Conservation (phyloP, 1,284 basidiomycete genomes). For the Agroathelia rolfsii region DNA sequence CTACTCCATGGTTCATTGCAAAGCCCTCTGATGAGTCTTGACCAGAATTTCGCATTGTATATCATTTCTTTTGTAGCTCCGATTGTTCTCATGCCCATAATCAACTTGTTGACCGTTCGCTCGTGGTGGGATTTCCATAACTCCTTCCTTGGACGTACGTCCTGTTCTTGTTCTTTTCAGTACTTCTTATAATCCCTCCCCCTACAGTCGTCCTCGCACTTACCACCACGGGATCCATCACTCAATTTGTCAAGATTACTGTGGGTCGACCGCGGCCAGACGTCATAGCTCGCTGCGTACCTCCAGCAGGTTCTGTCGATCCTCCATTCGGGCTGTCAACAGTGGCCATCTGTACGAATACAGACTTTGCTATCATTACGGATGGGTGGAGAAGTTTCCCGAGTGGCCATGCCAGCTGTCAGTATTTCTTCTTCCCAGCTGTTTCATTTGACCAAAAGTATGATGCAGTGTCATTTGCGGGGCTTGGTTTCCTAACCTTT, state of each 20-base stretch:
- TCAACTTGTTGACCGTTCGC: slow-evolving; percentile 42
- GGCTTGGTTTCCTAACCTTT: slow-evolving; percentile 63
- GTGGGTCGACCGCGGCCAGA: slow-evolving; percentile 69
- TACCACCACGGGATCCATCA: slow-evolving; percentile 50
- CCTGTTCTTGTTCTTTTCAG: slow-evolving; percentile 12
- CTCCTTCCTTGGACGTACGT: slow-evolving; percentile 45
- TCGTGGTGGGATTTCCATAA: slow-evolving; percentile 67
- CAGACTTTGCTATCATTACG: slow-evolving; percentile 32
- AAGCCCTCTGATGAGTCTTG: background rate
- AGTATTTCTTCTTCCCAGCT: slow-evolving; percentile 11
- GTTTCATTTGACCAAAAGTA: background rate
- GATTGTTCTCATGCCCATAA: slow-evolving; percentile 34
- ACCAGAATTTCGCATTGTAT: slow-evolving; percentile 29
- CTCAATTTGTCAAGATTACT: slow-evolving; percentile 53
- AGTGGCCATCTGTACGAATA: slow-evolving; percentile 53
- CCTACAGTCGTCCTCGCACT: slow-evolving; percentile 41
- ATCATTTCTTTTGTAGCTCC: slow-evolving; percentile 40
- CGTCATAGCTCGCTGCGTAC: slow-evolving; percentile 57
- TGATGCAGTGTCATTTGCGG: slow-evolving; percentile 55
- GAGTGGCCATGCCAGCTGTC: slow-evolving; percentile 62
- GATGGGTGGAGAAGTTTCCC: slow-evolving; percentile 75
- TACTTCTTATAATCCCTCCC: background rate
- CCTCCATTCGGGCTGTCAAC: slow-evolving; percentile 53
- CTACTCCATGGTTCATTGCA: background rate
- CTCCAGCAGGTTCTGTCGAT: slow-evolving; percentile 39